Evolutionary conservation across 1,284 basidiomycete genomes (phyloP).

Genomic region (Cutaneotrichosporon sp.): DNA sequence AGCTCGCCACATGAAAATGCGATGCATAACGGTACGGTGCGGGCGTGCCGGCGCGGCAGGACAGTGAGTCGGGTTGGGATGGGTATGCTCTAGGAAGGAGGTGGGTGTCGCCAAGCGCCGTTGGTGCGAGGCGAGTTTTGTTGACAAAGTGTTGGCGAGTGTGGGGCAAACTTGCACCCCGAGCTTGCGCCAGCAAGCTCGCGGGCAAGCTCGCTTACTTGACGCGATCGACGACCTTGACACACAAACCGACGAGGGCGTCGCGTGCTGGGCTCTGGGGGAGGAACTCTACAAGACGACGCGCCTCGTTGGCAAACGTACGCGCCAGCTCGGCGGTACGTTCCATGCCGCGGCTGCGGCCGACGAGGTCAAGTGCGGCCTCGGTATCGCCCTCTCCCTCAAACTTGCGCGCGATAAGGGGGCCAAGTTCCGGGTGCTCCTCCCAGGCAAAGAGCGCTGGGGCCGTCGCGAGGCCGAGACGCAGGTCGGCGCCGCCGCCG

Average conservation of each 20-base stretch:
- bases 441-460: conserved; percentile 94
- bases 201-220: conserved; percentile 35
- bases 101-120: too few species aligned
- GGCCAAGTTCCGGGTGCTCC: conserved; percentile 68
- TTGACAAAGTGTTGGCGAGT: too few species aligned
- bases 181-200: too few species aligned
- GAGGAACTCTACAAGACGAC: conserved; percentile 62
- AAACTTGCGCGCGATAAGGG: conserved; percentile 81
- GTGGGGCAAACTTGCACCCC: too few species aligned
- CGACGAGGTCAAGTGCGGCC: conserved; percentile 66
- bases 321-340: conserved; percentile 73
- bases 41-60: too few species aligned
- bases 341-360: conserved; percentile 67
- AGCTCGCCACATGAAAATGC: too few species aligned
- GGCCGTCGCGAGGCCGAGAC: conserved; percentile 81
- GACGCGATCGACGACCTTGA: conserved; percentile 48
- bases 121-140: too few species aligned
- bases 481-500: conserved; percentile 71
- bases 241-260: conserved; percentile 56
- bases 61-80: too few species aligned
- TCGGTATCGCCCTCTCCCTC: conserved; percentile 77
- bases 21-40: too few species aligned
- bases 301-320: conserved; percentile 72
- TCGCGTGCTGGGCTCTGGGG: conserved; percentile 75
- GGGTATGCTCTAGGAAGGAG: too few species aligned